Evolutionary conservation across 1,284 basidiomycete species (phyloP).

Genomic region (Thecaphora frezii): DNA sequence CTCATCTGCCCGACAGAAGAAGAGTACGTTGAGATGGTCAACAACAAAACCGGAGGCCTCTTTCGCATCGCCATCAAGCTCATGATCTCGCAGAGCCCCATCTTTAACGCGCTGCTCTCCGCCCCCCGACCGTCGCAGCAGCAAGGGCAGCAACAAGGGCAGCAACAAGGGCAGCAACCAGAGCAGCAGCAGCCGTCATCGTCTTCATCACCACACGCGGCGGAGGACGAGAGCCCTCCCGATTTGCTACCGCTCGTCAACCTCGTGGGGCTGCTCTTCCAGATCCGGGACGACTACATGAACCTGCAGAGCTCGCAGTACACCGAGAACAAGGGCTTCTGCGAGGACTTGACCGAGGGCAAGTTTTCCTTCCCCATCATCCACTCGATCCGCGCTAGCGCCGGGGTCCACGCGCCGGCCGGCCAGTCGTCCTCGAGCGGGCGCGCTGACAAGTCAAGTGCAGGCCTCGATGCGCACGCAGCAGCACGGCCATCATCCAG

Average conservation of each 20-base stretch:
- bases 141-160: not conserved
- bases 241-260: slow-evolving; percentile 74
- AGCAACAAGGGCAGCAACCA: no score
- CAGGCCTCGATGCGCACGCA: no score
- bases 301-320: slow-evolving; percentile 88
- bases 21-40: slow-evolving; percentile 93
- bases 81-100: slow-evolving; percentile 74
- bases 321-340: slow-evolving; percentile 86
- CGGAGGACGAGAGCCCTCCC: slow-evolving; percentile 1
- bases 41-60: slow-evolving; percentile 96
- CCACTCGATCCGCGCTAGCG: slow-evolving; percentile 70
- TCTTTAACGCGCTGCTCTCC: not conserved
- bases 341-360: slow-evolving; percentile 91
- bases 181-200: no score
- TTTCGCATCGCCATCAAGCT: slow-evolving; percentile 90
- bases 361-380: slow-evolving; percentile 95
- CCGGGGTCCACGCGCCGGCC: not conserved
- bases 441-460: no score
- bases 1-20: slow-evolving; percentile 89
- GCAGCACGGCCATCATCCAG: not conserved
- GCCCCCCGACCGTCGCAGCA: no score
- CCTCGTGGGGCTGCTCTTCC: slow-evolving; percentile 89
- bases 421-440: not conserved
- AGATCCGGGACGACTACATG: slow-evolving; percentile 96
- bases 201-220: no score